Conservation (phyloP, 192 early-diverging fungal species). For the Coemansia sp. region DNA sequence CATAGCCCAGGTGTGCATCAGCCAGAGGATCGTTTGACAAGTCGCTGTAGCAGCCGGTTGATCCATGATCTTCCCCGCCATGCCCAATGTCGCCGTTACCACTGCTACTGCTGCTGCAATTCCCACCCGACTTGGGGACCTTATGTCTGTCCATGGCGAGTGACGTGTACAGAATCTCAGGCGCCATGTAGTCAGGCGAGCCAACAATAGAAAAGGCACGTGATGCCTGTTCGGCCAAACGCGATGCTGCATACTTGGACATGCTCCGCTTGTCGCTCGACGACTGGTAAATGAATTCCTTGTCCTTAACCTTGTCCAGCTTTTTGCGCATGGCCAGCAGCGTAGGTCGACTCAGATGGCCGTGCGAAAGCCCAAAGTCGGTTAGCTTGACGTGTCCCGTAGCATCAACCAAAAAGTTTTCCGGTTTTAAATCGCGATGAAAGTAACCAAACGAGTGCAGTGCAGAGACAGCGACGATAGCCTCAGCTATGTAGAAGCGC, state of each 20-base stretch:
- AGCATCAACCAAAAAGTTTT: conserved; percentile 51
- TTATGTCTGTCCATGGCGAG: conserved; percentile 34
- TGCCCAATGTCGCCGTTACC: conserved; percentile 6
- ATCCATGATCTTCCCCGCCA: conserved; percentile 30
- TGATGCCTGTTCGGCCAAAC: conserved; percentile 53
- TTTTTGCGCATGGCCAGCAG: conserved; percentile 53
- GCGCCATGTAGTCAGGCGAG: conserved; percentile 93
- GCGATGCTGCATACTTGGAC: conserved; percentile 41
- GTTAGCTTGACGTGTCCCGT: conserved; percentile 86
- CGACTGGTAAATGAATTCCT: conserved; percentile 44
- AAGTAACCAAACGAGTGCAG: conserved; percentile 52
- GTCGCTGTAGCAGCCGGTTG: conserved; percentile 25
- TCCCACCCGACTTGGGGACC: conserved; percentile 8
- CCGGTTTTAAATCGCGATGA: conserved; percentile 53
- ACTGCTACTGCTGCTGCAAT: conserved; percentile 15
- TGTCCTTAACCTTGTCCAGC: conserved; percentile 57
- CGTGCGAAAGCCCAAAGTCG: conserved; percentile 89
- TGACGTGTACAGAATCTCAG: conserved; percentile 71
- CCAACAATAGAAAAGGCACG: conserved; percentile 77
- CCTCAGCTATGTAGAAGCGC: conserved; percentile 88
- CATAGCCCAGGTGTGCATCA: conserved; percentile 58
- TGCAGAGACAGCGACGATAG: conserved; percentile 73
- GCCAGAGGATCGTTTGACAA: conserved; percentile 54
- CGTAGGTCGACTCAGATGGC: conserved; percentile 58
- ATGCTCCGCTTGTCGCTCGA: conserved; percentile 50